These are phyloP conservation scores for Apiospora kogelbergensis DNA, from an alignment of 2,329 filamentous ascomycete species.

Conservation along the genomic window DNA sequence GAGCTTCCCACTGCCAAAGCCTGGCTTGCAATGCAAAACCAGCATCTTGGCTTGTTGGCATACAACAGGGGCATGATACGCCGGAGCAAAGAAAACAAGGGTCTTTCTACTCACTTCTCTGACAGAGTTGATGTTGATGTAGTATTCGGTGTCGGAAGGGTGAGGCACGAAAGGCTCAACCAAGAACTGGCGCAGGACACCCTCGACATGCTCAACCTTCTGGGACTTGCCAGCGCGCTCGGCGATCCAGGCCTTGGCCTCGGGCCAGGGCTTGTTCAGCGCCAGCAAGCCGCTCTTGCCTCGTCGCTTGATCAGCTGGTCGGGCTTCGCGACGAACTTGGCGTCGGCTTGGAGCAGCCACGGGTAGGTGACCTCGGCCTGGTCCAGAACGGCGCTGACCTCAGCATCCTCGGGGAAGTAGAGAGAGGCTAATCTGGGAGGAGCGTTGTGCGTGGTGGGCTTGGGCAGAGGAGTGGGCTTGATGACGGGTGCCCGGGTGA, in stretches of 20 bases:
- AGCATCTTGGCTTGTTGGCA: slow-evolving; percentile 17
- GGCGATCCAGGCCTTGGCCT: slow-evolving; percentile 92
- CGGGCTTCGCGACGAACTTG: slow-evolving; percentile 98
- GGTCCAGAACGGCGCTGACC: slow-evolving; percentile 82
- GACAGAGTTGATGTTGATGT: slow-evolving; percentile 99
- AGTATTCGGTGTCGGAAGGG: slow-evolving; percentile 94
- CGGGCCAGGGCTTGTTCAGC: slow-evolving; percentile 95
- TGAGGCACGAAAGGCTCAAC: slow-evolving; percentile 99
- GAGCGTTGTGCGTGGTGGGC: slow-evolving; percentile 85
- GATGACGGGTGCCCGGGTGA: slow-evolving; percentile 95
- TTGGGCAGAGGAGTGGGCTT: slow-evolving; percentile 92
- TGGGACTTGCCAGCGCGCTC: slow-evolving; percentile 88
- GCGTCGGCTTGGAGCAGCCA: slow-evolving; percentile 83
- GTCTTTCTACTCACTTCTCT: slow-evolving; percentile 78
- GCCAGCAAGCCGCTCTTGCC: slow-evolving; percentile 97
- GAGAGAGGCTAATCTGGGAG: slow-evolving; percentile 86
- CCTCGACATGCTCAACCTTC: slow-evolving; percentile 88
- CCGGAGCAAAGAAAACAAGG: not conserved
- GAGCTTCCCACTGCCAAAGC: not conserved
- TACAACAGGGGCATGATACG: not conserved
- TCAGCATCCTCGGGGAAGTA: slow-evolving; percentile 89
- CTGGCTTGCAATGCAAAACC: slow-evolving; percentile 20
- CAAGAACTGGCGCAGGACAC: slow-evolving; percentile 89
- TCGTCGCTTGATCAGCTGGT: slow-evolving; percentile 99
- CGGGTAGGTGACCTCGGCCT: slow-evolving; percentile 94